These are phyloP conservation scores for Cladosporium halotolerans DNA, from an alignment of 2,329 filamentous ascomycete genomes.

Conservation along the genomic window DNA sequence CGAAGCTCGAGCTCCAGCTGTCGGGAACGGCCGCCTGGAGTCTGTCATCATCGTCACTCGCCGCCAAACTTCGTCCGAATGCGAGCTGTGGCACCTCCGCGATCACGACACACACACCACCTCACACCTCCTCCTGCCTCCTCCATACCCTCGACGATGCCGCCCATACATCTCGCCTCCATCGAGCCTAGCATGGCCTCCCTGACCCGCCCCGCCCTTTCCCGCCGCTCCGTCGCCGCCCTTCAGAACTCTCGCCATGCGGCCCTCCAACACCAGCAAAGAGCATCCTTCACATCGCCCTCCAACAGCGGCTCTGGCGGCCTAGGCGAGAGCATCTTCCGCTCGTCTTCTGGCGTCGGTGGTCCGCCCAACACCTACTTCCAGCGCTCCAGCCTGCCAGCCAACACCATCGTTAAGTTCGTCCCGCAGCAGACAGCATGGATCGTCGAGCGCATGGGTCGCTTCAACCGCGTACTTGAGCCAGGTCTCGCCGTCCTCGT, in stretches of 20 bases:
- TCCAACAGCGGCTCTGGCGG: neutral
- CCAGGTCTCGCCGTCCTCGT: conserved; percentile 84
- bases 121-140: neutral
- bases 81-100: neutral
- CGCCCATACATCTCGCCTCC: neutral
- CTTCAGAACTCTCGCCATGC: conserved; percentile 29
- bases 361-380: conserved; percentile 33
- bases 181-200: conserved; percentile 18
- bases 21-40: neutral
- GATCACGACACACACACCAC: neutral
- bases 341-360: conserved; percentile 21
- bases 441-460: conserved; percentile 99
- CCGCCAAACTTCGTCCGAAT: neutral
- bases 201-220: conserved; percentile 28
- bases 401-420: conserved; percentile 92
- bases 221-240: conserved; percentile 29
- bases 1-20: neutral
- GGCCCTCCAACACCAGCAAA: conserved; percentile 19
- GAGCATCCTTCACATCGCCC: conserved; percentile 21
- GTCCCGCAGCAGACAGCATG: conserved; percentile 99
- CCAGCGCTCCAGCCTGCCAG: conserved; percentile 58
- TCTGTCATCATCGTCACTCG: conserved; percentile 7
- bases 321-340: conserved; percentile 30
- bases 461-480: conserved; percentile 87
- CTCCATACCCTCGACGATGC: neutral